Percentiles rank a stretch among this genome's conserved stretches.
These are phyloP conservation scores for Pichia sp. DNA, from an alignment of 1,139 yeast species.

Conservation along the genomic window DNA sequence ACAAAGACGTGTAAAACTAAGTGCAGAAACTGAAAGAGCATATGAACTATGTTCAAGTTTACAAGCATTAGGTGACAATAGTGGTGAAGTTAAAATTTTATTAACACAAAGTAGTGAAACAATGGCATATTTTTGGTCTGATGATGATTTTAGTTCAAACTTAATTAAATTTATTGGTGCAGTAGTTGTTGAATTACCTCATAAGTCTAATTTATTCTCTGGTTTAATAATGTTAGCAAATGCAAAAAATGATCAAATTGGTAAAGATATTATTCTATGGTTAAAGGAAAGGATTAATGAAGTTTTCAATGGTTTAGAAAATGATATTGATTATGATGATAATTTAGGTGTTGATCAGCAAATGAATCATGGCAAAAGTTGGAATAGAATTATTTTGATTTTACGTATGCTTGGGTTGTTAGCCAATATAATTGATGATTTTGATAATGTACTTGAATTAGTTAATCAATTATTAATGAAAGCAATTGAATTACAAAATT, in stretches of 20 bases:
- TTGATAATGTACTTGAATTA: conserved; percentile 41
- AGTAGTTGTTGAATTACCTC: conserved; percentile 81
- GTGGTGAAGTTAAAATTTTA: conserved; percentile 11
- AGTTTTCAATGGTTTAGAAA: conserved; percentile 57
- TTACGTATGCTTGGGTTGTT: conserved; percentile 65
- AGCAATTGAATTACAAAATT: conserved; percentile 43
- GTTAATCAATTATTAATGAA: conserved; percentile 50
- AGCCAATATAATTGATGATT: conserved; percentile 47
- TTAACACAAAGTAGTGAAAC: conserved; percentile 11
- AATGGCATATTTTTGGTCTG: conserved; percentile 25
- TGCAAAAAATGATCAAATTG: conserved; percentile 59
- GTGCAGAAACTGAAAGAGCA: conserved; percentile 20
- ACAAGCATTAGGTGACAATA: conserved; percentile 58
- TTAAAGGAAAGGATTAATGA: conserved; percentile 52
- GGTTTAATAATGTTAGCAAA: conserved; percentile 67
- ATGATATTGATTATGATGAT: conserved; percentile 34
- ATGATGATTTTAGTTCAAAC: conserved; percentile 48
- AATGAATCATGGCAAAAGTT: conserved; percentile 47
- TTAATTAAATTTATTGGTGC: conserved; percentile 50
- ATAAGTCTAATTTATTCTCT: conserved; percentile 67
- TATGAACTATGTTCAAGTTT: conserved; percentile 37
- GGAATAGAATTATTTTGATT: conserved; percentile 66
- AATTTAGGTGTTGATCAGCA: too few species aligned
- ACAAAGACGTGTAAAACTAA: conserved; percentile 11
- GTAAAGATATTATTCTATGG: conserved; percentile 28